Base-by-base conservation (phyloP, 441 rosid genomes). In the Euphorbia corollata region DNA sequence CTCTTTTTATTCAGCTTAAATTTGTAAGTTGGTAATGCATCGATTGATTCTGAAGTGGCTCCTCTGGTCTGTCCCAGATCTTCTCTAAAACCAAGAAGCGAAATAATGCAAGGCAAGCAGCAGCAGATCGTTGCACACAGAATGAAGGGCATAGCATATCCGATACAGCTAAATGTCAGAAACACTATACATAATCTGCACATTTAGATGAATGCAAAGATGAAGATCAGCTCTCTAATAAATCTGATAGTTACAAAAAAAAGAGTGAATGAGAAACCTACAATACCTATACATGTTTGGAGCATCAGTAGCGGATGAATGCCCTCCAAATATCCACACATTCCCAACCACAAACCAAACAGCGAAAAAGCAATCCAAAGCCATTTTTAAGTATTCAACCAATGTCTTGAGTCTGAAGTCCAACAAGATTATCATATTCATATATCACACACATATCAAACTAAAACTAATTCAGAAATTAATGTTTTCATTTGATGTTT, bases 291-390 rank as follows among this genome's bases (percentile, higher is more conserved):
- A 94, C 90, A 94, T 75, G 74, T 91, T 91, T 43, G 99, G 99
- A 71, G 98, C 97, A 72, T 91, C 98, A 12, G 64, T 41, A 58
- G 91, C 85, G 70, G 99, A 89, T 61, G 99, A 79, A 74, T 89
- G 98, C 32, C 99, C 97, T 57, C 99, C 99, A 74, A 94, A 94
- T 69, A 89, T 88, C 99, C 98, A 94, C 19, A 94, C 99, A 41
- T 94, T 91, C 76, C 99, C 99, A 30, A 94, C 98, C 75, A 94
- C 98, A 80, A 94, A 94, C 99, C 98, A 94, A 61, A 94, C 91
- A 10, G 97, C 98, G 70, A 94, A 94, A 78, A 94, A 94, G 77
- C 98, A 94, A 80, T 94, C 99, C 78, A 91, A 75, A 48, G 79
- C 90, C 98, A 94, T 91, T 81, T 94, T 94, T 76, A 89, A 86